Evolutionary conservation across 768 basidiomycete genomes (phyloP).

Genomic region (Scleroderma bovista): DNA sequence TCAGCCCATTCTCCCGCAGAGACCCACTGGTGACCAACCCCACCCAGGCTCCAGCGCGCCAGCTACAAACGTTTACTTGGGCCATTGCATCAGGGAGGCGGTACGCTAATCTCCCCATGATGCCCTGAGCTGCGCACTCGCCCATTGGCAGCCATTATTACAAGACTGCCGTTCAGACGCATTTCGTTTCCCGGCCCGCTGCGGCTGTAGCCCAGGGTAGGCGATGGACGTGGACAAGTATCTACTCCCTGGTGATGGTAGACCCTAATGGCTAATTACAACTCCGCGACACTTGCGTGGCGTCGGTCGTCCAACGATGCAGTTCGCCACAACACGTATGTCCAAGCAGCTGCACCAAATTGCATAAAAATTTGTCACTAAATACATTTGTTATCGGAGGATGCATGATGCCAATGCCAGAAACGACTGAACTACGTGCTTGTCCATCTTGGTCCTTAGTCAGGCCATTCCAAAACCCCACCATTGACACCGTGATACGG

Average conservation of each 20-base stretch:
- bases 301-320: not conserved
- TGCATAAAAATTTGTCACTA: not conserved
- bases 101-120: constrained; percentile 11
- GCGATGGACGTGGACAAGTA: not conserved
- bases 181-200: not conserved
- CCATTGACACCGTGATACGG: not conserved
- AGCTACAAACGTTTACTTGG: constrained; percentile 9
- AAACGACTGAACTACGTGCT: not conserved
- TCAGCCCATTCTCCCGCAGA: constrained; percentile 16
- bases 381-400: not conserved
- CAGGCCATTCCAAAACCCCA: not conserved
- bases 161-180: constrained; percentile 5
- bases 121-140: not conserved
- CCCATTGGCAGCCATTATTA: constrained; percentile 25
- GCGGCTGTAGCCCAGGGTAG: not conserved
- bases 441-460: not conserved
- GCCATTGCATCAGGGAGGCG: constrained; percentile 21
- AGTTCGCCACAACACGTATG: not conserved
- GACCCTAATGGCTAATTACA: constrained; percentile 7
- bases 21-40: constrained; percentile 16
- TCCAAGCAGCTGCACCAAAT: not conserved
- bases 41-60: constrained; percentile 8
- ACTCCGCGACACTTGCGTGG: constrained; percentile 31
- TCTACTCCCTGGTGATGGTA: too few species aligned
- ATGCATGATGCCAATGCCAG: not conserved